These are phyloP conservation scores for Haematococcus lacustris DNA, from an alignment of 139 green algal species.

Conservation along the genomic window DNA sequence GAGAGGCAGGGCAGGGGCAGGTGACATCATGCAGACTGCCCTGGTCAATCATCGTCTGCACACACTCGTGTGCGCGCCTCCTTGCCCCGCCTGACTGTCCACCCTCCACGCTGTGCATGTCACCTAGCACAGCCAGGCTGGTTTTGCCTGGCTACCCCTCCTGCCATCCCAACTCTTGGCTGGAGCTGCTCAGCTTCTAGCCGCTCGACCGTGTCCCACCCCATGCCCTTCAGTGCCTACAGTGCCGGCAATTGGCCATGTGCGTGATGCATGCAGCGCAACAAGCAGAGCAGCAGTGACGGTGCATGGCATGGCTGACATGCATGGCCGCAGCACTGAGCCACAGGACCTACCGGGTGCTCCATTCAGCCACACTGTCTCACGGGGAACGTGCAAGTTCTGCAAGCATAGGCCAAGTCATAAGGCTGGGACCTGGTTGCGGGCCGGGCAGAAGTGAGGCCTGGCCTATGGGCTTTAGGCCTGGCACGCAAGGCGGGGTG, in stretches of 20 bases:
- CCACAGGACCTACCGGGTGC: slow-evolving; percentile 75
- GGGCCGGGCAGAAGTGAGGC: neutral
- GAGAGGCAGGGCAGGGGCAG: no score
- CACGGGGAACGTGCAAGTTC: slow-evolving; percentile 54
- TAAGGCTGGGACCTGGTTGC: neutral
- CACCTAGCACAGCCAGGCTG: no score
- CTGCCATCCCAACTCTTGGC: no score
- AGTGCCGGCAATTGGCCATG: neutral
- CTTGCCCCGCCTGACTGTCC: no score
- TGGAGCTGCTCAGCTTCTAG: neutral
- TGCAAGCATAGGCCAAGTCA: slow-evolving; percentile 6
- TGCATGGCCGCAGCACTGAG: neutral
- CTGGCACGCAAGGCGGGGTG: neutral
- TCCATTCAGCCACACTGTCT: slow-evolving; percentile 91
- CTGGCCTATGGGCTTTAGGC: neutral
- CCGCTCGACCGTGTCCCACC: neutral
- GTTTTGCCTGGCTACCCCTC: no score
- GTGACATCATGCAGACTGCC: no score
- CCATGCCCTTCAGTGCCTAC: neutral
- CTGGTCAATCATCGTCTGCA: no score
- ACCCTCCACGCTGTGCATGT: no score
- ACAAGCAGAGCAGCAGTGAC: neutral
- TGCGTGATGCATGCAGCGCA: neutral
- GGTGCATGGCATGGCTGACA: neutral
- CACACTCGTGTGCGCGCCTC: no score